Conservation (phyloP, 1,284 basidiomycete species). For the Inonotus hispidus region DNA sequence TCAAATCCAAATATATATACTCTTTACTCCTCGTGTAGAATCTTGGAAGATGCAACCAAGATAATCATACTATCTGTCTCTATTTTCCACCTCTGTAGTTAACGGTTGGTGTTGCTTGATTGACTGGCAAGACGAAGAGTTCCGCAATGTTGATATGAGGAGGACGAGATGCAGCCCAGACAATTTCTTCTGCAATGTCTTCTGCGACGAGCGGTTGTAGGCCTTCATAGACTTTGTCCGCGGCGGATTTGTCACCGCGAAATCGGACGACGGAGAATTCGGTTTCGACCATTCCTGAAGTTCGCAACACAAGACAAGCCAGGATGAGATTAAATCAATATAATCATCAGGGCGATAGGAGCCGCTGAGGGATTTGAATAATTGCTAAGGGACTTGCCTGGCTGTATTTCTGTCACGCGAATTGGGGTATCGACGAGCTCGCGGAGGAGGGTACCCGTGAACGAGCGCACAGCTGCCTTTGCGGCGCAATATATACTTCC, state of each 20-base stretch:
- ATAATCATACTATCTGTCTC: neutral
- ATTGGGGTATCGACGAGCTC: slow-evolving; percentile 91
- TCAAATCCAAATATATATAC: neutral
- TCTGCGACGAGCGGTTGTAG: slow-evolving; percentile 66
- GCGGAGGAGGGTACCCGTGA: slow-evolving; percentile 76
- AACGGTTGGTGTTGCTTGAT: slow-evolving; percentile 72
- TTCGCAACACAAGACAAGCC: neutral
- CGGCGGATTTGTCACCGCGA: slow-evolving; percentile 75
- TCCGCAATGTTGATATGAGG: slow-evolving; percentile 85
- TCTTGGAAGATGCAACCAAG: neutral
- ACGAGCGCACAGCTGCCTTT: slow-evolving; percentile 87
- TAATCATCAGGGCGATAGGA: too few species aligned
- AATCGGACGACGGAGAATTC: slow-evolving; percentile 89
- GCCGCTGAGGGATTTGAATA: too few species aligned
- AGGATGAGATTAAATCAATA: too few species aligned
- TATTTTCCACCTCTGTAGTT: slow-evolving; percentile 32
- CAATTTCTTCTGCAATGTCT: slow-evolving; percentile 96
- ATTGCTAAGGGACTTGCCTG: slow-evolving; percentile 42
- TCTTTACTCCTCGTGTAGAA: neutral
- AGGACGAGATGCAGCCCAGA: slow-evolving; percentile 88
- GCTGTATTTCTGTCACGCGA: slow-evolving; percentile 87
- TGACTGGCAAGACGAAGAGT: slow-evolving; percentile 72
- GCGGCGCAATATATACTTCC: slow-evolving; percentile 81
- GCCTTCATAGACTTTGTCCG: slow-evolving; percentile 88
- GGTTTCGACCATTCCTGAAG: slow-evolving; percentile 81